Base-by-base conservation (phyloP, 2,329 filamentous ascomycete species). In the Paracamarosporium sp. region DNA sequence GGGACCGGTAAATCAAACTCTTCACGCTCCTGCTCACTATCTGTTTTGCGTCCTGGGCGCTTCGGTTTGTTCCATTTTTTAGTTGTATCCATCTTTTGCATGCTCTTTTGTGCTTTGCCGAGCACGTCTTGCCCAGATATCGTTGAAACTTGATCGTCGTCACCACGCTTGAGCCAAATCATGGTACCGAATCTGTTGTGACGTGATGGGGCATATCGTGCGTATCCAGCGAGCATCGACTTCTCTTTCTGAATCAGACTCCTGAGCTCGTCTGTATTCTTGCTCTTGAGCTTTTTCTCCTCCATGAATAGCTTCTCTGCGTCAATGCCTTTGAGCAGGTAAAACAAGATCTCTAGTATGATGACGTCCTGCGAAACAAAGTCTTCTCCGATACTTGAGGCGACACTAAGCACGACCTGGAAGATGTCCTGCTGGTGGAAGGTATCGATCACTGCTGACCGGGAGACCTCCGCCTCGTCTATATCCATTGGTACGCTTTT, bases 101-200 rank as follows among this genome's bases (percentile, higher is more conserved):
- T 85, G 6, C 90, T 90, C 36, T 86, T 85, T 8, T 90, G 84
- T 6, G 88, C 85, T 67, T 92, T 88, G 3, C 88, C 85, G 43
- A 99, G 85, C 4, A 91, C 91, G 66, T 93, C 90, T 72, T 98
- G 94, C 1, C 95, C 95, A 0, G 93, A 93, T 1, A 99, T 85
- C 0, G 93, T 93, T 0, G 91, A 90, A 67, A 95, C 86, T 69
- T 51, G 48, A 3, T 93, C 93, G 50, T 90, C 88, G 65, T 93
- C 90, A 47, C 93, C 90, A 55, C 93, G 84, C 79, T 96, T 92
- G 35, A 99, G 87, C 93, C 94, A 98, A 31, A 97, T 88, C 91
- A 98, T 98, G 11, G 93, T 96, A 2, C 95, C 95, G 70, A 98
- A 99, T 31, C 95, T 87, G 66, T 93, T 96, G 76, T 99, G 95